Conservation (phyloP, 768 basidiomycete genomes). For the Pulveroboletus sp. region DNA sequence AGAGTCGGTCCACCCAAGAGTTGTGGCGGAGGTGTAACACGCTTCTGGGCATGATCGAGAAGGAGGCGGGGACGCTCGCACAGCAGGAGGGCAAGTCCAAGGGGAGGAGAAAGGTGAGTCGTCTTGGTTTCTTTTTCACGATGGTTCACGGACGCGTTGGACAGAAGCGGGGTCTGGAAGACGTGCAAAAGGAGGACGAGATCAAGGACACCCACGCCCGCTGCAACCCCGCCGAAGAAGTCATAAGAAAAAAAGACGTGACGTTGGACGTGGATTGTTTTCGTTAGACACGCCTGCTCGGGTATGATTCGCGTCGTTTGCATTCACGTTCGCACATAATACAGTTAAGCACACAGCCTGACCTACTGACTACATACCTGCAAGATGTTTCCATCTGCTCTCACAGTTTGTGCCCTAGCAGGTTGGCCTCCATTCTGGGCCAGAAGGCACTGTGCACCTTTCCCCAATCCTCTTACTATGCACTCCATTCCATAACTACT, state of each 20-base stretch:
- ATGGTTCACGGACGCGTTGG: background rate
- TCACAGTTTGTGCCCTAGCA: no score
- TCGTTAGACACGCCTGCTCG: no score
- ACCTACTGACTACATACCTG: no score
- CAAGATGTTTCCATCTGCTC: no score
- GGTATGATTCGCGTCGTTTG: no score
- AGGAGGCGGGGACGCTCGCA: conserved; percentile 70
- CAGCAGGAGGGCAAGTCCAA: conserved; percentile 66
- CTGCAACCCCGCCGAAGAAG: conserved; percentile 49
- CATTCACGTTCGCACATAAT: no score
- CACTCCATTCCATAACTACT: no score
- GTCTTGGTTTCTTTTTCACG: background rate
- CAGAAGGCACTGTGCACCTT: no score
- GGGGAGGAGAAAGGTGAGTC: conserved; percentile 64
- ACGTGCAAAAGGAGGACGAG: conserved; percentile 49
- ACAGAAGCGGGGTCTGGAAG: conserved; percentile 72
- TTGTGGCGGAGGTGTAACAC: conserved; percentile 86
- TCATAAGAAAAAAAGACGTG: conserved; percentile 69
- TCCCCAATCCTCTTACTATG: no score
- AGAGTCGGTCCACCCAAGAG: conserved; percentile 87
- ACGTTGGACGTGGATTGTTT: no score
- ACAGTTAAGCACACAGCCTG: no score
- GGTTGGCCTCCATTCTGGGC: no score
- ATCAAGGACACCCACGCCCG: conserved; percentile 57
- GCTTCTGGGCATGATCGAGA: conserved; percentile 84